Evolutionary conservation across 2,329 filamentous ascomycete genomes (phyloP).

Genomic region (Piedraia hortae): DNA sequence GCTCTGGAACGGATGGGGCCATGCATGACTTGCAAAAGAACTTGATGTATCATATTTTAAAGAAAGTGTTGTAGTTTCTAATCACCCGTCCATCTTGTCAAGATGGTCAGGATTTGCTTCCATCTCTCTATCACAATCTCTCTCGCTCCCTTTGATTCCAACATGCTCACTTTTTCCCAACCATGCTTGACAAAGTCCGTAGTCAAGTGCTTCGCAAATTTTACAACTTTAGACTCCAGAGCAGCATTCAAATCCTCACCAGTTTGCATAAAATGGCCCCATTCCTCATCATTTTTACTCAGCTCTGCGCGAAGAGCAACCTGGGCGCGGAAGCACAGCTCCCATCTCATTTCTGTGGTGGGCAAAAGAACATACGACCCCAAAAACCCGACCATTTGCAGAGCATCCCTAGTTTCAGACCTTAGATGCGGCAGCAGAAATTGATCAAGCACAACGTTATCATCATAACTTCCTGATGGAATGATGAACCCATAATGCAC

Average conservation of each 20-base stretch:
- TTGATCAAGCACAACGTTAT: slow-evolving; percentile 17
- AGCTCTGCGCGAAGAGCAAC: slow-evolving; percentile 15
- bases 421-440: slow-evolving; percentile 15
- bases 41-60: too few species aligned
- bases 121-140: slow-evolving; percentile 9
- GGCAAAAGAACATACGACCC: slow-evolving; percentile 12
- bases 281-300: slow-evolving; percentile 12
- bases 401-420: slow-evolving; percentile 8
- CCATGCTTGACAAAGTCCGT: slow-evolving; percentile 2
- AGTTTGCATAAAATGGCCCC: slow-evolving; percentile 13
- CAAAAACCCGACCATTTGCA: slow-evolving; percentile 19
- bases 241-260: too few species aligned
- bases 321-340: slow-evolving; percentile 19
- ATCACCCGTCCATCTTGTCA: slow-evolving; percentile 3
- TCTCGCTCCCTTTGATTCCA: slow-evolving; percentile 1
- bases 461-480: slow-evolving; percentile 10
- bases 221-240: slow-evolving; percentile 7
- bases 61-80: slow-evolving; percentile 1
- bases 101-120: slow-evolving; percentile 13
- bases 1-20: slow-evolving; percentile 13
- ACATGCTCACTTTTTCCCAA: slow-evolving; percentile 1
- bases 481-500: slow-evolving; percentile 30
- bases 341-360: slow-evolving; percentile 7
- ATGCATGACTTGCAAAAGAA: slow-evolving; percentile 11
- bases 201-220: slow-evolving; percentile 2